Evolutionary conservation across 352 stramenopile species (phyloP).

Genomic region (Globisporangium recalcitrans): DNA sequence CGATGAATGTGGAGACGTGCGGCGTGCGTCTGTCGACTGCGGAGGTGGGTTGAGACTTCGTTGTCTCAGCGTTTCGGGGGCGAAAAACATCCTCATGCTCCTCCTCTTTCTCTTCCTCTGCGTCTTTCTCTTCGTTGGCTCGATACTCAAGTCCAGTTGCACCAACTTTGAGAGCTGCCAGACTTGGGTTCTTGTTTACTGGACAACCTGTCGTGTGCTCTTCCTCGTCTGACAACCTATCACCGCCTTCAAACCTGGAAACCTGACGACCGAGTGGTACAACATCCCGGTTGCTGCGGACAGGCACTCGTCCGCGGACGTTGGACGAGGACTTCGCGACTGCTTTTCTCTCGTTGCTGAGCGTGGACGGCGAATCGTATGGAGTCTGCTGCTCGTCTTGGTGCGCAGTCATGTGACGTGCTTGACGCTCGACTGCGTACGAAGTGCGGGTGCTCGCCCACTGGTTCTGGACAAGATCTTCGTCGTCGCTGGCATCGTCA

Average conservation of each 20-base stretch:
- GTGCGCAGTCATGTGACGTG: neutral
- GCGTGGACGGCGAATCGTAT: neutral
- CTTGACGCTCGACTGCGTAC: neutral
- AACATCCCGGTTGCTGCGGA: conserved; percentile 16
- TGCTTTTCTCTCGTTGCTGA: neutral
- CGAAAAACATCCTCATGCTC: neutral
- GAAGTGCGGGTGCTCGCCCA: conserved; percentile 12
- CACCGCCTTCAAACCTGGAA: neutral
- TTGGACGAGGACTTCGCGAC: conserved; percentile 14
- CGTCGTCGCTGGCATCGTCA: conserved; percentile 1
- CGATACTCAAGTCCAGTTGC: neutral
- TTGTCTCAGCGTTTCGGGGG: neutral
- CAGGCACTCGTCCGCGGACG: conserved; percentile 34
- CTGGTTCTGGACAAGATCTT: conserved; percentile 5
- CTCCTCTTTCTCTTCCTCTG: neutral
- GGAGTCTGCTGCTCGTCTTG: neutral
- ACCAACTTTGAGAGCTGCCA: neutral
- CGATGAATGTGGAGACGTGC: too few relatives aligned
- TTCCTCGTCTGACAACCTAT: conserved; percentile 7
- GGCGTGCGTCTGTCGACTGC: too few relatives aligned
- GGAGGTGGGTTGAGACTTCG: neutral
- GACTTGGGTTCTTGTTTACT: neutral
- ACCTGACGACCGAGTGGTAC: neutral
- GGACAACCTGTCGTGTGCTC: neutral
- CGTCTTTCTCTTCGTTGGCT: neutral